These are phyloP conservation scores for Panicum hallii DNA, from an alignment of 202 grass and related monocot species.

Conservation along the genomic window DNA sequence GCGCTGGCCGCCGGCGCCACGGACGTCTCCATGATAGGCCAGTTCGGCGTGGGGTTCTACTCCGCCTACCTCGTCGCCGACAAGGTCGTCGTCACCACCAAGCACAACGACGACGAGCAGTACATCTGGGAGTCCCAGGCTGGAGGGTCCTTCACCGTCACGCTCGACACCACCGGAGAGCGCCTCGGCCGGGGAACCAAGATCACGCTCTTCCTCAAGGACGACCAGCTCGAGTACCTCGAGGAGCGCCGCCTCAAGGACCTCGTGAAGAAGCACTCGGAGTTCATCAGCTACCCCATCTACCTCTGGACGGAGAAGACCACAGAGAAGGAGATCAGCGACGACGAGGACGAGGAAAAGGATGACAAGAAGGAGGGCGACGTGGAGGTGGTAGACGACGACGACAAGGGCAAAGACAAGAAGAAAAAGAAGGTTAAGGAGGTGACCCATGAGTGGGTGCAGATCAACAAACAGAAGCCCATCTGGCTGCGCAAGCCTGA, in stretches of 20 bases:
- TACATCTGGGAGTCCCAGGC: slow-evolving; percentile 87
- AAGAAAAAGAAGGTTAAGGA: slow-evolving; percentile 68
- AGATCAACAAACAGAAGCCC: slow-evolving; percentile 91
- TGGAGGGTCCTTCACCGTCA: slow-evolving; percentile 77
- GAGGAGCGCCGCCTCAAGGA: slow-evolving; percentile 82
- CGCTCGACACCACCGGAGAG: slow-evolving; percentile 56
- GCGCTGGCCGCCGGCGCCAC: slow-evolving; percentile 75
- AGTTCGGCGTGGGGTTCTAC: slow-evolving; percentile 91
- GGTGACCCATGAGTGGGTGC: slow-evolving; percentile 68
- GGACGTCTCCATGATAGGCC: slow-evolving; percentile 88
- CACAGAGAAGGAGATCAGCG: slow-evolving; percentile 84
- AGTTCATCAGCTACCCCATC: slow-evolving; percentile 91
- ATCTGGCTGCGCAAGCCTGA: slow-evolving; percentile 70
- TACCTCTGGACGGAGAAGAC: slow-evolving; percentile 90
- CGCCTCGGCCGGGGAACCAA: slow-evolving; percentile 77
- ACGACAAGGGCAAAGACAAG: slow-evolving; percentile 34
- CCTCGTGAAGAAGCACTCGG: slow-evolving; percentile 83
- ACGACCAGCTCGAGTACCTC: slow-evolving; percentile 83
- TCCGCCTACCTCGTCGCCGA: slow-evolving; percentile 80
- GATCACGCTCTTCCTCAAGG: slow-evolving; percentile 81
- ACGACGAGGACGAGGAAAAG: slow-evolving; percentile 59
- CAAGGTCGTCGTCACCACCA: slow-evolving; percentile 73
- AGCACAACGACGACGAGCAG: slow-evolving; percentile 92
- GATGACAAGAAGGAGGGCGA: slow-evolving; percentile 53
- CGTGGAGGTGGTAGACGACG: slow-evolving; percentile 57